Evolutionary conservation across 148 eudicot genomes (phyloP).

Genomic region (Fagopyrum tataricum): DNA sequence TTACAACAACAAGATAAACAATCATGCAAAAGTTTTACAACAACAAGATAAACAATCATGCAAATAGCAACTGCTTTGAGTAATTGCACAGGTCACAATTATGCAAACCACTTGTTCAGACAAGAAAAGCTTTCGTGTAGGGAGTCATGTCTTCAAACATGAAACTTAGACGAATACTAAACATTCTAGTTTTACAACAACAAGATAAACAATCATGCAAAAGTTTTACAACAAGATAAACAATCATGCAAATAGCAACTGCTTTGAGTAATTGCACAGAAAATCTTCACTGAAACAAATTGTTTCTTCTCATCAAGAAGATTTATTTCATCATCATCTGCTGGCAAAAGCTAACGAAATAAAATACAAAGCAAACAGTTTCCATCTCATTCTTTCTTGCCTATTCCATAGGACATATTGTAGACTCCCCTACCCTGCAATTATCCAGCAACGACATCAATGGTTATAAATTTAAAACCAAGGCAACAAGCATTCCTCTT

Average conservation of each 20-base stretch:
- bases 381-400: constrained; percentile 51
- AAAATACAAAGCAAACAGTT: not conserved
- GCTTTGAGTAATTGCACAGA: not conserved
- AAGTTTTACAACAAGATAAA: not conserved
- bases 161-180: not conserved
- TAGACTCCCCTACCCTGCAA: constrained; percentile 54
- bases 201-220: not conserved
- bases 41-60: not conserved
- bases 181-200: not conserved
- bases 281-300: not conserved
- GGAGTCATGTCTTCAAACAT: not conserved
- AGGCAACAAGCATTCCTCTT: not conserved
- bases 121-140: not conserved
- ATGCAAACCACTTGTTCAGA: no score
- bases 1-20: no score
- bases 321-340: constrained; percentile 16
- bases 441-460: not conserved
- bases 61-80: not conserved
- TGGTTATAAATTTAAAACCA: not conserved
- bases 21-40: no score
- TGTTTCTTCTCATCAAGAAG: constrained; percentile 10
- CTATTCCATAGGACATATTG: constrained; percentile 65
- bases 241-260: not conserved
- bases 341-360: constrained; percentile 1
- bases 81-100: not conserved